Conservation (phyloP, 257 asterid species). For the Nicotiana obtusifolia region DNA sequence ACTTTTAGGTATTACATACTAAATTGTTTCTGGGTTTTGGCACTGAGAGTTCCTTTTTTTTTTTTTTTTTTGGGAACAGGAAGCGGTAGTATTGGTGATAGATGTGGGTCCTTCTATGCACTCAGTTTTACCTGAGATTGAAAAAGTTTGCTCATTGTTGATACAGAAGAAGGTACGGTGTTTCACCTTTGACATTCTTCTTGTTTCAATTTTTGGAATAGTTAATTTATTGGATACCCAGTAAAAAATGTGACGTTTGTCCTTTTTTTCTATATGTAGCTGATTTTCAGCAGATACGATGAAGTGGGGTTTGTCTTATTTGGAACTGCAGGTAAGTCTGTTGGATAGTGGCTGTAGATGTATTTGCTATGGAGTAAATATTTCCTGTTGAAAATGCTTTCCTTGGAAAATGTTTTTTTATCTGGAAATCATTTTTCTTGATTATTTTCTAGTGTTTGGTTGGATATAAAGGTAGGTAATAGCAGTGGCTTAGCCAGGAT, state of each 20-base stretch:
- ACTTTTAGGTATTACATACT: background rate
- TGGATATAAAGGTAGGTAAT: background rate
- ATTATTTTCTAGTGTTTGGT: background rate
- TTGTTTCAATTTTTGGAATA: background rate
- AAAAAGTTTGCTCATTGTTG: conserved; percentile 77
- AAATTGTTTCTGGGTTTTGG: background rate
- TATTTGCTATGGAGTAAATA: background rate
- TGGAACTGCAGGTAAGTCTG: conserved; percentile 73
- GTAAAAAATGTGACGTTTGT: conserved; percentile 1
- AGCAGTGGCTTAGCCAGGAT: too few relatives aligned
- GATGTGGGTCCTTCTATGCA: conserved; percentile 97
- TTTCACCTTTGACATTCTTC: background rate
- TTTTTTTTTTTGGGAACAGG: conserved; percentile 34
- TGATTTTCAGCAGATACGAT: conserved; percentile 60
- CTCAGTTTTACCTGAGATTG: conserved; percentile 63
- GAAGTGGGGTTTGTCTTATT: conserved; percentile 81
- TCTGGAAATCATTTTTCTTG: background rate
- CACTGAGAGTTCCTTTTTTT: background rate
- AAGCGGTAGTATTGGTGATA: conserved; percentile 66
- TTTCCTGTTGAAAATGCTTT: background rate
- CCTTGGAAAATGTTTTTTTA: background rate
- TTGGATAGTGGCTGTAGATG: background rate
- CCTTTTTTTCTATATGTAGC: conserved; percentile 40
- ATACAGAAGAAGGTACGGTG: conserved; percentile 68
- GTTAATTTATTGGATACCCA: background rate